phyloP scores from a whole-genome alignment of 1,284 basidiomycete species.

The Ceratobasidium sp. region DNA sequence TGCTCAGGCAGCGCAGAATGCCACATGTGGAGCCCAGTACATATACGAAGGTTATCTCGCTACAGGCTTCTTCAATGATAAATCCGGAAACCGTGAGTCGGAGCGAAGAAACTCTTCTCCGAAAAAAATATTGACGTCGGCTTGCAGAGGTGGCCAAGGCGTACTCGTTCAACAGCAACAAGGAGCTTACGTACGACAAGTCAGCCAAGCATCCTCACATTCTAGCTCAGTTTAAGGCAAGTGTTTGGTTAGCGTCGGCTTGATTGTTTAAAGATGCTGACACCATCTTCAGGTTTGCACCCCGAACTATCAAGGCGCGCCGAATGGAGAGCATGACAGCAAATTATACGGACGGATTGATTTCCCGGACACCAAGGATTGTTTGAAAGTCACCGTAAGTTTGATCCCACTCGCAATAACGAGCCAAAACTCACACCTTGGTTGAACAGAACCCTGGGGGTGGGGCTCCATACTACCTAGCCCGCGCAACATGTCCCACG shows the following conservation, averaged over 20 bases:
- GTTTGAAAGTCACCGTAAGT: constrained; percentile 1
- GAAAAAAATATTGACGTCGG: background rate
- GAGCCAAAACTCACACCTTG: background rate
- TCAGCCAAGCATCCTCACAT: constrained; percentile 10
- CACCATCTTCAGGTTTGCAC: background rate
- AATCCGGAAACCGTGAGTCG: background rate
- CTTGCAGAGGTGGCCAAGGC: background rate
- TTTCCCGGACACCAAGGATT: constrained; percentile 11
- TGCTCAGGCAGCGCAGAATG: background rate
- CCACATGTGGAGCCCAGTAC: background rate
- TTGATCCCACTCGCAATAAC: background rate
- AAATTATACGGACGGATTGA: background rate
- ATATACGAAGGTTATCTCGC: background rate
- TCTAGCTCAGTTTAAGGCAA: constrained; percentile 6
- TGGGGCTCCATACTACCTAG: constrained; percentile 4
- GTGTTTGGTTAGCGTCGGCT: background rate
- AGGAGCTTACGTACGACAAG: background rate
- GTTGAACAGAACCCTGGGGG: background rate
- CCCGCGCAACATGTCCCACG: background rate
- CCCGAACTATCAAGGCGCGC: background rate
- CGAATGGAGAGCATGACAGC: background rate
- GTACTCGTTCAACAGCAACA: background rate
- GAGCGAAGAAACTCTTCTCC: background rate
- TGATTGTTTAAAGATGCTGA: background rate
- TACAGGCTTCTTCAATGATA: background rate